phyloP scores from a whole-genome alignment of 148 eudicot genomes.

The Rhododendron ovatum region DNA sequence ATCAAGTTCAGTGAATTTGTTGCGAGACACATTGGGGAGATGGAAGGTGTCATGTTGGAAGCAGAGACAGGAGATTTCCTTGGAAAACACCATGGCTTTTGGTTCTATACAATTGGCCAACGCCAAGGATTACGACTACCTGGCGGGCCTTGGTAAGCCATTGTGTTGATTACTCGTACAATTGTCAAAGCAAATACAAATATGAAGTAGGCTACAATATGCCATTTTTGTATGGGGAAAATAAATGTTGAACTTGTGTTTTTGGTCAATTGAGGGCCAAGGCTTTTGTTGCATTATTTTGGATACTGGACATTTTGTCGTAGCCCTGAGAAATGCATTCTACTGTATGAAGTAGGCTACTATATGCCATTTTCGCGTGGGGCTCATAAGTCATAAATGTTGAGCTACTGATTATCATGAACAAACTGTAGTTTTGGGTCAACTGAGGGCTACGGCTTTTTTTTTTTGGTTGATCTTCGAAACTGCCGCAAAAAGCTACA shows the following conservation, averaged over 20 bases:
- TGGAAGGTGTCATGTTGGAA: slow-evolving; percentile 86
- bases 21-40: slow-evolving; percentile 92
- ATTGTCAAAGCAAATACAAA: background rate
- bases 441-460: no score
- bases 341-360: background rate
- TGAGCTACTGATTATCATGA: background rate
- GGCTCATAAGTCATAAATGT: background rate
- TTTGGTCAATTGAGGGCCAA: background rate
- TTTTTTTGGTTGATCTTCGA: no score
- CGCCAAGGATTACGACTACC: slow-evolving; percentile 95
- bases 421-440: background rate
- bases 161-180: background rate
- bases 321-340: background rate
- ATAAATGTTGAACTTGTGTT: background rate
- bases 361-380: background rate
- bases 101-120: slow-evolving; percentile 98
- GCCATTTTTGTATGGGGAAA: background rate
- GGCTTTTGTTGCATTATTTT: background rate
- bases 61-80: slow-evolving; percentile 95
- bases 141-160: slow-evolving; percentile 90
- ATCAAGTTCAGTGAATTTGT: slow-evolving; percentile 96
- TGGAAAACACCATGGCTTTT: slow-evolving; percentile 86
- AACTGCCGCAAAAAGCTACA: no score
- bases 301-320: background rate
- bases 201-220: no score